Base-by-base conservation (phyloP, 179 eudicot species). In the Nepenthes alata region DNA sequence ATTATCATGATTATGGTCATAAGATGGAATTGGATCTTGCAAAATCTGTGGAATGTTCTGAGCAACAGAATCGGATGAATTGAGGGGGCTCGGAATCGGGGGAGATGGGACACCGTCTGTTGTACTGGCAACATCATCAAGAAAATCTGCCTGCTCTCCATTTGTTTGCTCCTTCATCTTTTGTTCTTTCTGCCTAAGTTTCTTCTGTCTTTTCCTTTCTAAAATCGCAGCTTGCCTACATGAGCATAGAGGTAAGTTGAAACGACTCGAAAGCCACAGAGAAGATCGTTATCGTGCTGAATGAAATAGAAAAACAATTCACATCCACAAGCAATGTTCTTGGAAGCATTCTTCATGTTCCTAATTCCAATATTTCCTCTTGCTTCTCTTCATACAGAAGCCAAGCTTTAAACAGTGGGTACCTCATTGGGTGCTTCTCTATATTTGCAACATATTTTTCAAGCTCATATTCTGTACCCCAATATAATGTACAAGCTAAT, bases 121-220 rank as follows among this genome's bases (percentile, higher is more conserved):
- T 12, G 57, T 14, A 76, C 62, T 77, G 51, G 67, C 69, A 55
- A 54, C 1, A 38, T 51, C 63, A 58, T 72, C 81, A 8, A 65
- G 72, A n/a, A 69, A 62, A 67, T 74, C 71, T 44, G 58, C 65
- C 48, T 57, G 73, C 69, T 76, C 83, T 37, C 52, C 77, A 66
- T 61, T 66, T 55, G 77, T 69, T 72, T 70, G 83, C 60, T 79
- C 85, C 75, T 75, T 94, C 55, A 64, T 81, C 74, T 78, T 81
- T 60, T 83, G 98, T 72, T 86, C 87, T 73, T 83, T 93, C 75
- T 82, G 99, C 60, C 93, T 69, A 53, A 94, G 87, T 73, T 85
- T 94, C 81, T 79, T 90, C 67, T 57, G 86, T 71, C 79, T 79
- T 72, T 87, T 87, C 82, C 75, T 90, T 66, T 90, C 99, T 78